These are phyloP conservation scores for Dovyalis caffra DNA, from an alignment of 345 rosid genomes.

Conservation along the genomic window DNA sequence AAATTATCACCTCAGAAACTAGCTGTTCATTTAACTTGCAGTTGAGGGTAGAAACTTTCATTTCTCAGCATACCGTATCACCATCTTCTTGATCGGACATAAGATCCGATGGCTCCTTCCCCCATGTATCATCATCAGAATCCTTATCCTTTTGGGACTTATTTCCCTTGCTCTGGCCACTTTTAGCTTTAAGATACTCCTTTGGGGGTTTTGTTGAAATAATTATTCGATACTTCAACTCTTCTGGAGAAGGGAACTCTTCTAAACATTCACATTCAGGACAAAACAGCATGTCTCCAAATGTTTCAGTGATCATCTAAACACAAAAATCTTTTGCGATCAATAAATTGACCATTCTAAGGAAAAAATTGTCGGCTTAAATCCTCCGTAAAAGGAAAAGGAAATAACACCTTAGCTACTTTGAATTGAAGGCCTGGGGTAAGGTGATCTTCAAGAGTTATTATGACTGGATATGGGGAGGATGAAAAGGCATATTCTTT, in stretches of 20 bases:
- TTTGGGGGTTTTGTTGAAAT: slow-evolving; percentile 73
- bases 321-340: not conserved
- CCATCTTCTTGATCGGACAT: slow-evolving; percentile 34
- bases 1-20: not conserved
- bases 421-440: slow-evolving; percentile 30
- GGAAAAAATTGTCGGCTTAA: not conserved
- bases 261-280: slow-evolving; percentile 45
- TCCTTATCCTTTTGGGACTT: slow-evolving; percentile 36
- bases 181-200: slow-evolving; percentile 37
- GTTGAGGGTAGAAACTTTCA: not conserved
- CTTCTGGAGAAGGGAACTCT: slow-evolving; percentile 72
- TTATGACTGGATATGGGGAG: slow-evolving; percentile 30
- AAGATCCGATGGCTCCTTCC: slow-evolving; percentile 30
- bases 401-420: slow-evolving; percentile 30
- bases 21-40: not conserved
- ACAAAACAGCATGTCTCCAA: slow-evolving; percentile 51
- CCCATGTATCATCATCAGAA: slow-evolving; percentile 52
- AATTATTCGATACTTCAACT: slow-evolving; percentile 50
- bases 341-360: slow-evolving; percentile 4
- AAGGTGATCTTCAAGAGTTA: slow-evolving; percentile 37
- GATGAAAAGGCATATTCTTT: slow-evolving; percentile 24
- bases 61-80: slow-evolving; percentile 10
- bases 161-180: slow-evolving; percentile 26
- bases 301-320: slow-evolving; percentile 58
- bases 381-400: slow-evolving; percentile 2